A percentile compares a stretch with the other conserved stretches of the same genome.
These are phyloP conservation scores for Beauveria asiatica DNA, from an alignment of 2,329 filamentous ascomycete genomes.

Conservation along the genomic window DNA sequence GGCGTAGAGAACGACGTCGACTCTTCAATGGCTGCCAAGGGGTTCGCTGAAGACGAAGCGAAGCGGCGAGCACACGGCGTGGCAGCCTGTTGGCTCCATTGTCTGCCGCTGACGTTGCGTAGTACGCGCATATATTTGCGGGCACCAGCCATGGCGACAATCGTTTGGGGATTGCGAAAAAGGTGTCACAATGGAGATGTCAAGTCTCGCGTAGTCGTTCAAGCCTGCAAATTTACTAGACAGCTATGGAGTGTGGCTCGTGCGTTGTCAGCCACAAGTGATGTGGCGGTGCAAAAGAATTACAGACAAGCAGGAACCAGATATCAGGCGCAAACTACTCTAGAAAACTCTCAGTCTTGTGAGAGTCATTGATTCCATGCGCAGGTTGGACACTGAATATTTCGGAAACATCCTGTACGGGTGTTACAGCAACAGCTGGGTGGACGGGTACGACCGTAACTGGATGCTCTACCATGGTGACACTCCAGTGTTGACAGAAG, in stretches of 20 bases:
- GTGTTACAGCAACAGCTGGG: no score
- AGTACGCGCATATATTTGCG: conserved; percentile 32
- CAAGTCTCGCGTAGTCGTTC: not conserved
- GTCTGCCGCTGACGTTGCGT: conserved; percentile 22
- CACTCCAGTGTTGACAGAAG: no score
- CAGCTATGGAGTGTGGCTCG: conserved; percentile 6
- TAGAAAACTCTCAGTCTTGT: no score
- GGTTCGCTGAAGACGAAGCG: conserved; percentile 35
- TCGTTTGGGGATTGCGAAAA: not conserved
- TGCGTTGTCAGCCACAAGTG: conserved; percentile 2
- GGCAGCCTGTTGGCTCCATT: conserved; percentile 18
- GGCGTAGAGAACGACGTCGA: conserved; percentile 40
- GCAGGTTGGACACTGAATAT: no score
- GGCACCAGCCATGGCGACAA: conserved; percentile 31
- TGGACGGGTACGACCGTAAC: no score
- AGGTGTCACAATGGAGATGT: not conserved
- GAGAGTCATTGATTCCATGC: no score
- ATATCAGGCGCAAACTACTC: not conserved
- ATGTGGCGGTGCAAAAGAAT: conserved; percentile 6
- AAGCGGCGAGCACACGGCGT: conserved; percentile 29
- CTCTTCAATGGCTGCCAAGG: conserved; percentile 40
- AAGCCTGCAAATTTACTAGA: conserved; percentile 5
- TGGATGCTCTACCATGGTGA: no score
- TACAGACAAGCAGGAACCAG: not conserved
- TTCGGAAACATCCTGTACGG: no score